Percentiles rank a stretch among this genome's conserved stretches.
Evolutionary conservation across 805 yeast genomes (phyloP).

Genomic region (Candida hungchunana): DNA sequence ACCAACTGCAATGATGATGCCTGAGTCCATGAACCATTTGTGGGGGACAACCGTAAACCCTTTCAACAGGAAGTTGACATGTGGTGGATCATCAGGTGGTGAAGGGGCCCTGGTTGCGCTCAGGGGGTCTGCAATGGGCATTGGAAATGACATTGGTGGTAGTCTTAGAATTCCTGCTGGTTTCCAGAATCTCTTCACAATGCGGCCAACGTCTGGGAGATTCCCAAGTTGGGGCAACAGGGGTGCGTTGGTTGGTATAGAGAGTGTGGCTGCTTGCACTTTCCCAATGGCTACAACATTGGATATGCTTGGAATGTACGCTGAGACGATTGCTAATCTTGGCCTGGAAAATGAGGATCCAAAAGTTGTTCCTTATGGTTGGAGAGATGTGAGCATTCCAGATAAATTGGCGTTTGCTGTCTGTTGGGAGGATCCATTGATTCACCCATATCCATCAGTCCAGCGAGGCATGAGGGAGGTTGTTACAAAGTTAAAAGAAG

Average conservation of each 20-base stretch:
- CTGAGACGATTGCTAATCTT: slow-evolving; percentile 25
- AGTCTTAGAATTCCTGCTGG: slow-evolving; percentile 45
- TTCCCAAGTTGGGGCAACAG: slow-evolving; percentile 28
- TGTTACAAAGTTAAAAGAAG: slow-evolving; percentile 28
- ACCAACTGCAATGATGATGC: slow-evolving; percentile 46
- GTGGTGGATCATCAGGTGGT: slow-evolving; percentile 54
- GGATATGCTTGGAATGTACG: slow-evolving; percentile 32
- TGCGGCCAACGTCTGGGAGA: slow-evolving; percentile 42
- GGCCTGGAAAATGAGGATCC: slow-evolving; percentile 42
- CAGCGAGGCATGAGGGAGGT: slow-evolving; percentile 38
- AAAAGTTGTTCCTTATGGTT: slow-evolving; percentile 35
- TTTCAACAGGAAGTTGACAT: slow-evolving; percentile 35
- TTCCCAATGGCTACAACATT: slow-evolving; percentile 43
- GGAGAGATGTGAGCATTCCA: slow-evolving; percentile 33
- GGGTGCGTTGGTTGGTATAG: slow-evolving; percentile 15
- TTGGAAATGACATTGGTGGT: slow-evolving; percentile 57
- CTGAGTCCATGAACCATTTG: slow-evolving; percentile 41
- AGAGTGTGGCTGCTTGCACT: slow-evolving; percentile 35
- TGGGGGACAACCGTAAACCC: slow-evolving; percentile 45
- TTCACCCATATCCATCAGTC: slow-evolving; percentile 49
- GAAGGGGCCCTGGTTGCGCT: slow-evolving; percentile 43
- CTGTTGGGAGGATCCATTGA: slow-evolving; percentile 37
- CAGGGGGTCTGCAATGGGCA: slow-evolving; percentile 42
- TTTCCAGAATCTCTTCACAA: slow-evolving; percentile 35
- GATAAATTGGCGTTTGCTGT: slow-evolving; percentile 38